These are phyloP conservation scores for Geranium brycei DNA, from an alignment of 345 rosid species.

Conservation along the genomic window DNA sequence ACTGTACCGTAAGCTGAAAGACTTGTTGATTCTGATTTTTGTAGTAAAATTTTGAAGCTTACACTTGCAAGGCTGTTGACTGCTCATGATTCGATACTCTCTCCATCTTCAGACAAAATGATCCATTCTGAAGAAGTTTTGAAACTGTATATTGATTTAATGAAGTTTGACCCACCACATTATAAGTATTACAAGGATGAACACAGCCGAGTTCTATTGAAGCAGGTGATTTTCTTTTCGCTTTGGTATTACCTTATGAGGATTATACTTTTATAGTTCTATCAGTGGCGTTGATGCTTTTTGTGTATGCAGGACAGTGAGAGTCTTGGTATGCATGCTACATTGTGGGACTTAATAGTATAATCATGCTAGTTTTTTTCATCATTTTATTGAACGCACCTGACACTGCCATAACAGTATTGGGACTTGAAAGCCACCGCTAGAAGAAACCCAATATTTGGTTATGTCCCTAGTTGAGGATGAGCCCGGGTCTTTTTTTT, in stretches of 20 bases:
- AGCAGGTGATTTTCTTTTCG: slow-evolving; percentile 31
- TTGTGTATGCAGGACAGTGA: neutral
- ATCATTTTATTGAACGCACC: too few species aligned
- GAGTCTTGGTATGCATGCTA: neutral
- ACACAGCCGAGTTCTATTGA: slow-evolving; percentile 52
- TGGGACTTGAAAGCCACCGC: too few species aligned
- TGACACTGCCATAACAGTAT: too few species aligned
- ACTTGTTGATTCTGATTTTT: slow-evolving; percentile 5
- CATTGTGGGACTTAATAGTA: neutral
- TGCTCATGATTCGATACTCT: slow-evolving; percentile 40
- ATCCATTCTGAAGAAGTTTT: slow-evolving; percentile 53
- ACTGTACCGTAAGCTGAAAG: neutral
- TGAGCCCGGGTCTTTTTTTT: too few species aligned
- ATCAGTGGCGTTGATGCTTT: neutral
- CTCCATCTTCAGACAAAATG: slow-evolving; percentile 17
- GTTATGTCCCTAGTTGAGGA: too few species aligned
- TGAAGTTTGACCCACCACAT: slow-evolving; percentile 62
- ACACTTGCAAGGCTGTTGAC: slow-evolving; percentile 74
- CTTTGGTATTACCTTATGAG: neutral
- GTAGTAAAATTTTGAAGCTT: slow-evolving; percentile 89
- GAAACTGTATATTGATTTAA: slow-evolving; percentile 44
- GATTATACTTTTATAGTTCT: neutral
- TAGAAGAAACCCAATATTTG: too few species aligned
- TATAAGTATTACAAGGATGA: slow-evolving; percentile 61
- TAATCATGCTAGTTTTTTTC: neutral